These are phyloP conservation scores for Nemania sp. DNA, from an alignment of 2,329 filamentous ascomycete genomes.

Conservation along the genomic window DNA sequence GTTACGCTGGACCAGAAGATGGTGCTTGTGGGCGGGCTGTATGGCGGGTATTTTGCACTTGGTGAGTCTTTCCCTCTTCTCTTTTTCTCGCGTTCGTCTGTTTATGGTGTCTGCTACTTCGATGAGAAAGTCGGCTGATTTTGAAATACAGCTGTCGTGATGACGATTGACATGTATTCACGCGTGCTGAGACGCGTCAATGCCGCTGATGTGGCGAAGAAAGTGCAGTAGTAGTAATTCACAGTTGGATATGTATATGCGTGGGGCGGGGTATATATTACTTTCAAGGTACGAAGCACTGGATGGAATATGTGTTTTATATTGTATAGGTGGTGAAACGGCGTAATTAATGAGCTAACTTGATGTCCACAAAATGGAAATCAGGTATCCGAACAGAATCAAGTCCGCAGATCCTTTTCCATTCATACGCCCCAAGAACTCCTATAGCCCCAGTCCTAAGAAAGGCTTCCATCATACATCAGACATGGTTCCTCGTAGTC, in stretches of 20 bases:
- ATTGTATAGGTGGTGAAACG: no score
- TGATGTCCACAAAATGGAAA: no score
- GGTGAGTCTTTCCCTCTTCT: slow-evolving; percentile 52
- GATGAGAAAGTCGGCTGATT: background rate
- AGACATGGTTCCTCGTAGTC: slow-evolving; percentile 21
- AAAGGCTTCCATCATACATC: slow-evolving; percentile 12
- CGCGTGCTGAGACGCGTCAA: slow-evolving; percentile 52
- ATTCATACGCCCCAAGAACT: slow-evolving; percentile 18
- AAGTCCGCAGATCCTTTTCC: slow-evolving; percentile 19
- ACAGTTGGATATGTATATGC: background rate
- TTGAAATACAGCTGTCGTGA: slow-evolving; percentile 48
- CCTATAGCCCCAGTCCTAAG: slow-evolving; percentile 26
- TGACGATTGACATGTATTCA: slow-evolving; percentile 58
- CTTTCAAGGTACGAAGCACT: no score
- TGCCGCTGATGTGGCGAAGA: slow-evolving; percentile 41
- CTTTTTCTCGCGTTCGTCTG: no score
- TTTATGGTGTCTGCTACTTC: background rate
- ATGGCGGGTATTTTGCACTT: slow-evolving; percentile 55
- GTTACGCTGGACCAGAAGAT: slow-evolving; percentile 50
- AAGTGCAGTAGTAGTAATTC: slow-evolving; percentile 45
- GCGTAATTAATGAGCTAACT: no score
- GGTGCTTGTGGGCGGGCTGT: slow-evolving; percentile 53
- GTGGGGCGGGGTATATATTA: no score
- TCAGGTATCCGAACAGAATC: no score
- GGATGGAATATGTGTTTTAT: no score